A percentile compares a stretch with the other conserved stretches of the same genome.
Conservation (phyloP, 495 filamentous ascomycete species). For the Neurospora sp. region DNA sequence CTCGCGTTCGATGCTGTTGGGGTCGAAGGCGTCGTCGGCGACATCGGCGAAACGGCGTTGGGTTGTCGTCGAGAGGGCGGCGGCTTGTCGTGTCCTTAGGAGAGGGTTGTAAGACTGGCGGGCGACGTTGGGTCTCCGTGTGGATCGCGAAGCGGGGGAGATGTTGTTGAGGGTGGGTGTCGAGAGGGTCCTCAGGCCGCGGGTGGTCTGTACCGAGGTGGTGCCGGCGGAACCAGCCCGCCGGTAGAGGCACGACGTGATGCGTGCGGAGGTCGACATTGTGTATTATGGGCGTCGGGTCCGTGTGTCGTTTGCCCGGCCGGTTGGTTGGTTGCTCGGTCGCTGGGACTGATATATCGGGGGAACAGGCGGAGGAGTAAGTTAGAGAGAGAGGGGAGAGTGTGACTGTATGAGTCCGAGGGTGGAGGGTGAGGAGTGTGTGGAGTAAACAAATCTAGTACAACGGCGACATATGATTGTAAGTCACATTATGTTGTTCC, state of each 20-base stretch:
- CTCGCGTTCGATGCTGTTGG: slow-evolving; percentile 67
- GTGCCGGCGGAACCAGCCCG: slow-evolving; percentile 9
- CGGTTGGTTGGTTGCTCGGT: background rate
- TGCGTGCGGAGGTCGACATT: slow-evolving; percentile 20
- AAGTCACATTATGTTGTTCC: background rate
- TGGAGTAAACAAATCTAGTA: background rate
- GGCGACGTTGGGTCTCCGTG: slow-evolving; percentile 1
- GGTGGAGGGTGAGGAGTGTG: background rate
- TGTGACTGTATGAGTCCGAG: background rate
- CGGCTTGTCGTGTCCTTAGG: background rate
- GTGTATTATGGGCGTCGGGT: background rate
- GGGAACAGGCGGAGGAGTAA: background rate
- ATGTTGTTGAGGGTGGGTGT: slow-evolving; percentile 5
- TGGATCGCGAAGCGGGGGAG: background rate
- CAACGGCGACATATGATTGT: background rate
- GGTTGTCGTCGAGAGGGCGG: slow-evolving; percentile 23
- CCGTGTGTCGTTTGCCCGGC: background rate
- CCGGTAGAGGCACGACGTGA: slow-evolving; percentile 21
- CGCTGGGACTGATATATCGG: background rate
- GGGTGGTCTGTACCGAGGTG: slow-evolving; percentile 3
- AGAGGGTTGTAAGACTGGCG: background rate
- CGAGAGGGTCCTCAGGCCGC: slow-evolving; percentile 12
- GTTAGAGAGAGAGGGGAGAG: background rate
- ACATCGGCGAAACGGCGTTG: slow-evolving; percentile 40
- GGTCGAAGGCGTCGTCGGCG: slow-evolving; percentile 57